A percentile compares a stretch with the other conserved stretches of the same genome.
Conservation (phyloP, 78 protist genomes). For the Dictyostelium discoideum region dicty_2.7 NC_007089.4:951001-951500, state of each 20-base stretch:
- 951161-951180: constrained; percentile 89
- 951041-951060: constrained; percentile 54
- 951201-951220: constrained; percentile 98
- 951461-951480: constrained; percentile 89
- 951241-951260: constrained; percentile 91
- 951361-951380: constrained; percentile 98
- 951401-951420: constrained; percentile 92
- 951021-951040: constrained; percentile 91
- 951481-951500: constrained; percentile 68
- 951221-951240: constrained; percentile 96
- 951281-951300: constrained; percentile 98
- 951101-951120: constrained; percentile 97
- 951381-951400: constrained; percentile 95
- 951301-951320: constrained; percentile 97
- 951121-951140: constrained; percentile 90
- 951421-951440: constrained; percentile 97
- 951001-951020: constrained; percentile 85
- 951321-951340: constrained; percentile 94
- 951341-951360: constrained; percentile 97
- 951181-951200: constrained; percentile 95
- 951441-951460: constrained; percentile 97
- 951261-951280: constrained; percentile 94
- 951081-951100: constrained; percentile 96
- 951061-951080: constrained; percentile 90
- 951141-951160: constrained; percentile 88